Base-by-base conservation (phyloP, 1,284 basidiomycete species). In the Mycosarcoma mackinlayi region DNA sequence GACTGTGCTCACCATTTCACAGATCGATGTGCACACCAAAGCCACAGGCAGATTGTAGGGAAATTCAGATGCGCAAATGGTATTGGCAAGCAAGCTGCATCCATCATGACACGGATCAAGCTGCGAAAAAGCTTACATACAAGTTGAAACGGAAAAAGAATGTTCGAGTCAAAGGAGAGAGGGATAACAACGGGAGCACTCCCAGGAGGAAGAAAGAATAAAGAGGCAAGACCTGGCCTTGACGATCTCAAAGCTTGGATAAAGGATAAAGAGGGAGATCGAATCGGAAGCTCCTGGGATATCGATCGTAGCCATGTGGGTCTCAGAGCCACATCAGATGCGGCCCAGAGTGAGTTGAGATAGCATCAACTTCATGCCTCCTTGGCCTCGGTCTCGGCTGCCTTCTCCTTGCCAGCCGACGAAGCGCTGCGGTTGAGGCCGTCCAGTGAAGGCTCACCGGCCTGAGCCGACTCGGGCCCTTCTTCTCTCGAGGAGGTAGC, bases 401-500 rank as follows among this genome's bases (percentile, higher is more conserved):
- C 69, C 69, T 72, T 72, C 56, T 72, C 69, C 64, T 72, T 72
- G 25, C 69, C 69, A 28, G 69, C 64, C 7, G 69, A 72, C 47
- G 55, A 60, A 33, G 69, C 64, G 49, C 25, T 35, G 18, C 64
- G 63, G 69, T 72, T 72, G 28, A 72, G 44, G 41, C 64, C 75
- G 42, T 77, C 75, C 56, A 75, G 75, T 18, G 70, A 74, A 23
- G 76, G 74, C 57, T 75, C 73, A 31, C 73, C 76, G 10, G 76
- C 69, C 39, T 56, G 59, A 25, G 69, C 70, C 21, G 48, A 39
- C 41, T 68, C 71, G 39, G n/a, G n/a, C 64, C 72, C 69, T 79
- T 79, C 76, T 79, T 79, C 68, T n/a, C n/a, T 79, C 78, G 48
- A 93, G 91, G 66, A 87, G 84, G 81, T 91, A 92, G 46, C 90